Evolutionary conservation across 2,329 filamentous ascomycete species (phyloP).

Genomic region (Trichoderma atrobrunneum): DNA sequence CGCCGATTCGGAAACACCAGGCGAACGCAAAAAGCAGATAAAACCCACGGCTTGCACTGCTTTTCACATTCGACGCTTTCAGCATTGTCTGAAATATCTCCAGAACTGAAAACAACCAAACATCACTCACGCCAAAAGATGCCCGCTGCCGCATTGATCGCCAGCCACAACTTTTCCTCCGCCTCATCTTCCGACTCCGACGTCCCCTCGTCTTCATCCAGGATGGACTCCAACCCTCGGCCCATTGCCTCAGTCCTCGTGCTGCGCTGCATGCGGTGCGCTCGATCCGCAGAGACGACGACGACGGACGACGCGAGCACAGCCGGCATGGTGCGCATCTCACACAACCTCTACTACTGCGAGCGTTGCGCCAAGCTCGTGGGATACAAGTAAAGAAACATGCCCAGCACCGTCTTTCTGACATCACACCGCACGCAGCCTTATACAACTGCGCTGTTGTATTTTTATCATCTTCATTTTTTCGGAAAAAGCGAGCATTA

Average conservation of each 20-base stretch:
- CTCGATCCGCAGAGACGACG: constrained; percentile 58
- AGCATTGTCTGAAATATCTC: neutral
- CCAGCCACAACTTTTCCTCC: constrained; percentile 27
- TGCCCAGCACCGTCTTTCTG: neutral
- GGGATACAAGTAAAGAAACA: constrained; percentile 52
- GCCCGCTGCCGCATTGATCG: constrained; percentile 15
- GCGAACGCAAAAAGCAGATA: neutral
- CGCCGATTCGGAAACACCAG: neutral
- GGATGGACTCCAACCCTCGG: constrained; percentile 48
- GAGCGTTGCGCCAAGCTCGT: constrained; percentile 61
- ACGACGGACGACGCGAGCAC: constrained; percentile 57
- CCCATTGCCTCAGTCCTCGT: constrained; percentile 56
- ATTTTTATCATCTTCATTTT: neutral
- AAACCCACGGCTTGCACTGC: neutral
- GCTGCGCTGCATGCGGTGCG: constrained; percentile 62
- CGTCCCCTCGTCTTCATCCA: constrained; percentile 40
- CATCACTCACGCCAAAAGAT: neutral
- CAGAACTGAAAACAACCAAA: neutral
- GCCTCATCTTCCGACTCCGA: constrained; percentile 42
- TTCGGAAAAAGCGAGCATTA: neutral
- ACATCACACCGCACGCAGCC: neutral
- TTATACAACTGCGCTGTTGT: neutral
- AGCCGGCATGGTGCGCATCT: constrained; percentile 63
- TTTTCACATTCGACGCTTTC: neutral
- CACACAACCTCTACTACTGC: constrained; percentile 66